Evolutionary conservation across 306 rosid species (phyloP), one percentile per base, ranked within the genome.

Genomic region (Vicia villosa): DNA sequence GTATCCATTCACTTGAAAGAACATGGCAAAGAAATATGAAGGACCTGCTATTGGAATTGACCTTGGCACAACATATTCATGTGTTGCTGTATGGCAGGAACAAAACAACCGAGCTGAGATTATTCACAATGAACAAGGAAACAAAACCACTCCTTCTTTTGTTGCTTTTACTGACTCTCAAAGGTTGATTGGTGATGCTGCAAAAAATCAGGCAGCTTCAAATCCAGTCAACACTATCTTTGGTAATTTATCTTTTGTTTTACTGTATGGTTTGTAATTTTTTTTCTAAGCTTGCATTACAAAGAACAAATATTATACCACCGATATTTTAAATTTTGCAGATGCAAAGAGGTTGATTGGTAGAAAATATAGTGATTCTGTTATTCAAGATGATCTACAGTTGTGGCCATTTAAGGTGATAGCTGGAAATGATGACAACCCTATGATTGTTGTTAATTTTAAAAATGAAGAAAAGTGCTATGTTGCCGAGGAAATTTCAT

Each of bases 401-500:
- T 9, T 50, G 2, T 50, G 56, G 56, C 56, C 56, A 11, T 50
- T 50, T 50, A 50, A 50, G 56, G 56, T 49, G 0, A 12, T 50
- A 17, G 2, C 12, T 19, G 56, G 56, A 0, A 8, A 0, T 4
- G 14, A 50, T 0, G 88, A 83, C 49, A 79, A 85, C 20, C 94
- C 94, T 0, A 75, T 79, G 81, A 81, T 88, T 46, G 72, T 26
- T 15, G 78, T 88, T 1, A 66, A 40, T 21, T 77, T 79, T 51
- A 85, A 72, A 68, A 77, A 71, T 4, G 76, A 77, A 26, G 87
- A 83, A 13, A 85, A 72, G 54, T 63, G 32, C 0, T 73, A 83
- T 2, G 6, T 68, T 2, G 80, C 87, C 0, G 85, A 88, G 45
- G 90, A 88, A 63, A 66, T 88, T 24, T 88, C 94, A 5, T 81